Evolutionary conservation across 2,329 filamentous ascomycete genomes (phyloP).

Genomic region (Neophaeococcomyces aloes): DNA sequence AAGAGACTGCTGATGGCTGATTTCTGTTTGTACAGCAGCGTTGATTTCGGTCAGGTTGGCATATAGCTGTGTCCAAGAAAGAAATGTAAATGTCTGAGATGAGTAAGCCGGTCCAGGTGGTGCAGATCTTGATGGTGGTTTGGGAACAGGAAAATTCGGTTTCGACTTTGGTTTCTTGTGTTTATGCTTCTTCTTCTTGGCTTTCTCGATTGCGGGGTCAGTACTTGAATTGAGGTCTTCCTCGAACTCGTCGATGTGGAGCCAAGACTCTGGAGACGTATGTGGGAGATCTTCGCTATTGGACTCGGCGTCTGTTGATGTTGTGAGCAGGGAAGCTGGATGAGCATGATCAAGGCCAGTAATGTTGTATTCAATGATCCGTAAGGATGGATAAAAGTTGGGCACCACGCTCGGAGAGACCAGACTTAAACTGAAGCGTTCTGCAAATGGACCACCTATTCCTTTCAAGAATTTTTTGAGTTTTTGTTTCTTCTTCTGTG

Average conservation of each 20-base stretch:
- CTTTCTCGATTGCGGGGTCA: slow-evolving; percentile 37
- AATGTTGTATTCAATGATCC: slow-evolving; percentile 93
- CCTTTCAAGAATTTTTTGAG: slow-evolving; percentile 48
- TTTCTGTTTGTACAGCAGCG: slow-evolving; percentile 46
- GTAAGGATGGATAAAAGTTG: slow-evolving; percentile 79
- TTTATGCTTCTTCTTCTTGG: slow-evolving; percentile 36
- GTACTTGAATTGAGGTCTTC: slow-evolving; percentile 29
- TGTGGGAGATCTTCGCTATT: slow-evolving; percentile 7
- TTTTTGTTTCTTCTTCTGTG: slow-evolving; percentile 33
- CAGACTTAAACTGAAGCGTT: slow-evolving; percentile 71
- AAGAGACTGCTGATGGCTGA: slow-evolving; percentile 22
- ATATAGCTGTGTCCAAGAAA: slow-evolving; percentile 81
- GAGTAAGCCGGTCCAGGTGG: slow-evolving; percentile 84
- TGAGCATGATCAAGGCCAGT: slow-evolving; percentile 54
- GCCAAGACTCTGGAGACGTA: slow-evolving; percentile 12
- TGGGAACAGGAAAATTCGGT: slow-evolving; percentile 55
- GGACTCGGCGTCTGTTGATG: neutral
- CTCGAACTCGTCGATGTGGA: slow-evolving; percentile 8
- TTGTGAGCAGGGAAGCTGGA: slow-evolving; percentile 13
- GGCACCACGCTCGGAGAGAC: slow-evolving; percentile 83
- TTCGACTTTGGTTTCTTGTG: slow-evolving; percentile 46
- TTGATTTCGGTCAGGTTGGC: slow-evolving; percentile 90
- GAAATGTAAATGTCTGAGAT: slow-evolving; percentile 66
- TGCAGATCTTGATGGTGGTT: slow-evolving; percentile 59
- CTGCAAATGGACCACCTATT: slow-evolving; percentile 70